Evolutionary conservation across 352 stramenopile genomes (phyloP).

Genomic region (Peronosclerospora sorghi): DNA sequence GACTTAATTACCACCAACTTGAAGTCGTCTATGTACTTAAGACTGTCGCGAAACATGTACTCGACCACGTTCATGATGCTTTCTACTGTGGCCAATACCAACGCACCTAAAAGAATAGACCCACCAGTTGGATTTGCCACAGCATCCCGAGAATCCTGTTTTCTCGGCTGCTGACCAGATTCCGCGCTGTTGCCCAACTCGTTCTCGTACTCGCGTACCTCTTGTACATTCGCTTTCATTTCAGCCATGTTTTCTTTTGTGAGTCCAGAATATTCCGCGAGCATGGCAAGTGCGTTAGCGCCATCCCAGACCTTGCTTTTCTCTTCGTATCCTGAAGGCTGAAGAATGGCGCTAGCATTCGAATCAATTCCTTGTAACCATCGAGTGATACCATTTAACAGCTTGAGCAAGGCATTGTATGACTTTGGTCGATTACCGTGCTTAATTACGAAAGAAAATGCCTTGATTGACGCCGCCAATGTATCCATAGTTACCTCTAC

Average conservation of each 20-base stretch:
- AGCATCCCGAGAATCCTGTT: conserved; percentile 13
- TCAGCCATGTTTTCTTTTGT: conserved; percentile 32
- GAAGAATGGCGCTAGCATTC: conserved; percentile 32
- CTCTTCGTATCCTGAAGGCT: conserved; percentile 52
- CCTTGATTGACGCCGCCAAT: conserved; percentile 39
- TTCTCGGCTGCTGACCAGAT: conserved; percentile 13
- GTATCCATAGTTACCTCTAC: conserved; percentile 52
- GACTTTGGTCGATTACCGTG: conserved; percentile 36
- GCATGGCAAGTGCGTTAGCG: conserved; percentile 52
- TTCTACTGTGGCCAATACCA: conserved; percentile 47
- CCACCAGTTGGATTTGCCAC: conserved; percentile 15
- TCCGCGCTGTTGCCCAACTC: conserved; percentile 27
- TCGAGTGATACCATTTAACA: conserved; percentile 49
- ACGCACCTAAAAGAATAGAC: conserved; percentile 30
- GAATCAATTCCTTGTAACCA: conserved; percentile 42
- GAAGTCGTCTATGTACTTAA: conserved; percentile 79
- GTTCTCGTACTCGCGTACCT: conserved; percentile 46
- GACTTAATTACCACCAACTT: conserved; percentile 46
- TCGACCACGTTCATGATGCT: conserved; percentile 56
- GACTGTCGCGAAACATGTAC: conserved; percentile 70
- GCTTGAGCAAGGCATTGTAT: conserved; percentile 47
- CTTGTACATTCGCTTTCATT: conserved; percentile 33
- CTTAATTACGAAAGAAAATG: conserved; percentile 61
- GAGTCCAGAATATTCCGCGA: conserved; percentile 49
- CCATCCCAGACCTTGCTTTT: conserved; percentile 65